phyloP scores from a whole-genome alignment of 768 basidiomycete genomes.

The Thelephora ganbajun region DNA sequence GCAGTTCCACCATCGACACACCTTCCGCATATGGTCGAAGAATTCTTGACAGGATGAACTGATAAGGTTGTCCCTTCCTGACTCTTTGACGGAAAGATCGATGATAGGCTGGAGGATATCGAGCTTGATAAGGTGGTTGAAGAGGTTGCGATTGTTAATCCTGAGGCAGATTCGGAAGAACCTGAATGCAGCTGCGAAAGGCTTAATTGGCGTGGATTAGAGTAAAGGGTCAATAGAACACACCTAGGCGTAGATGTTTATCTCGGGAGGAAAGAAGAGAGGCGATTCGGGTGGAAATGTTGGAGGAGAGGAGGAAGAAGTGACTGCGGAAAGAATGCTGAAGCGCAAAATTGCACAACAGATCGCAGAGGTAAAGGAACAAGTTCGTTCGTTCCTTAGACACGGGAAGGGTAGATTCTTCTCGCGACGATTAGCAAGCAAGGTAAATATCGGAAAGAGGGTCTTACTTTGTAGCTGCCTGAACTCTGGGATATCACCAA shows the following conservation, averaged over 20 bases:
- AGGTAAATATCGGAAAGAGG: conserved; percentile 15
- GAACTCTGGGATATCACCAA: conserved; percentile 61
- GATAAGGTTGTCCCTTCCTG: conserved; percentile 79
- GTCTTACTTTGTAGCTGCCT: conserved; percentile 32
- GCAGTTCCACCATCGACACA: conserved; percentile 20
- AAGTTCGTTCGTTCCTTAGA: conserved; percentile 71
- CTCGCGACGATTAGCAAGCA: conserved; percentile 1
- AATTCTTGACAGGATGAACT: conserved; percentile 93
- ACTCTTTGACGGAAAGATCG: conserved; percentile 72
- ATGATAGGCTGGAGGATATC: conserved; percentile 76
- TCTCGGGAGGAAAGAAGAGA: conserved; percentile 70
- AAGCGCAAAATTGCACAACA: conserved; percentile 74
- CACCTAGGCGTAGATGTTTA: conserved; percentile 88
- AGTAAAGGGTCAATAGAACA: conserved; percentile 15
- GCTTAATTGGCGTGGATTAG: neutral
- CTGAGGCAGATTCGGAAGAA: conserved; percentile 81
- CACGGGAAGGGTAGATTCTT: conserved; percentile 41
- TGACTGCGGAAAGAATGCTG: conserved; percentile 90
- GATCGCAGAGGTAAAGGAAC: conserved; percentile 80
- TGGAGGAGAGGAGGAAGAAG: conserved; percentile 76
- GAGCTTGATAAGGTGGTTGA: conserved; percentile 66
- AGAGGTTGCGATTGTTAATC: conserved; percentile 65
- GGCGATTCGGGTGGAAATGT: conserved; percentile 60
- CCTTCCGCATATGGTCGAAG: conserved; percentile 83
- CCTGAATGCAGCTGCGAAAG: conserved; percentile 65